phyloP scores from a whole-genome alignment of 106 monocot genomes.

The Vanilla planifolia region DNA sequence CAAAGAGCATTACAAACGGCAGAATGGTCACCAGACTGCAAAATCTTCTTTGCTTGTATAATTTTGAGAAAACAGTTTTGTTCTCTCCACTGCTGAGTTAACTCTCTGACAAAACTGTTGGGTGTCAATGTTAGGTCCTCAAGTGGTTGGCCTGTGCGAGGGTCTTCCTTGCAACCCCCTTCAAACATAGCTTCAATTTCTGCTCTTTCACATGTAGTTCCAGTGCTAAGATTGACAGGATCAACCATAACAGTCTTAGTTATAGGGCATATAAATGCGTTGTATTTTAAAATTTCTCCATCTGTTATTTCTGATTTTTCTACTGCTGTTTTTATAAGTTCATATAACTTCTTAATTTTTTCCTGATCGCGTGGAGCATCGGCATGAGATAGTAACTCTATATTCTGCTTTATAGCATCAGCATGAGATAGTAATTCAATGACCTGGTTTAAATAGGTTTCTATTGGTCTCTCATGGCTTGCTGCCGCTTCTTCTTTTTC shows the following conservation, averaged over 20 bases:
- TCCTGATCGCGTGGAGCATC: constrained; percentile 10
- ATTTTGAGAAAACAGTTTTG: constrained; percentile 19
- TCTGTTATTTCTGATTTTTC: constrained; percentile 4
- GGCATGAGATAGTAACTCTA: constrained; percentile 11
- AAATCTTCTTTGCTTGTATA: constrained; percentile 9
- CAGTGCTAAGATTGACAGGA: constrained; percentile 22
- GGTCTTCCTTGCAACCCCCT: constrained; percentile 4
- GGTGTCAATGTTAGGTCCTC: constrained; percentile 3
- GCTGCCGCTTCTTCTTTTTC: constrained; percentile 22
- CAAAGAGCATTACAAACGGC: constrained; percentile 4
- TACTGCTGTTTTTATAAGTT: background rate
- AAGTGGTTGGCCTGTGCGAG: constrained; percentile 8
- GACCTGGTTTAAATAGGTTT: constrained; percentile 15
- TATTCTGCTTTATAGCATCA: constrained; percentile 17
- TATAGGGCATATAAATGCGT: constrained; percentile 15
- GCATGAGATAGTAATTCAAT: constrained; percentile 13
- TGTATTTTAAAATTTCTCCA: constrained; percentile 1
- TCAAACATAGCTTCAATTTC: constrained; percentile 16
- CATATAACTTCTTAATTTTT: constrained; percentile 7
- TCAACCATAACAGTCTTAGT: constrained; percentile 12
- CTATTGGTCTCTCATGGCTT: constrained; percentile 12
- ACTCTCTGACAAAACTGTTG: constrained; percentile 17
- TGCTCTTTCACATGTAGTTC: constrained; percentile 16
- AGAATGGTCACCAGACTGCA: constrained; percentile 1
- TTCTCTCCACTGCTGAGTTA: constrained; percentile 20